phyloP scores from a whole-genome alignment of 2,329 filamentous ascomycete species.

The Arthrobotrys iridis region DNA sequence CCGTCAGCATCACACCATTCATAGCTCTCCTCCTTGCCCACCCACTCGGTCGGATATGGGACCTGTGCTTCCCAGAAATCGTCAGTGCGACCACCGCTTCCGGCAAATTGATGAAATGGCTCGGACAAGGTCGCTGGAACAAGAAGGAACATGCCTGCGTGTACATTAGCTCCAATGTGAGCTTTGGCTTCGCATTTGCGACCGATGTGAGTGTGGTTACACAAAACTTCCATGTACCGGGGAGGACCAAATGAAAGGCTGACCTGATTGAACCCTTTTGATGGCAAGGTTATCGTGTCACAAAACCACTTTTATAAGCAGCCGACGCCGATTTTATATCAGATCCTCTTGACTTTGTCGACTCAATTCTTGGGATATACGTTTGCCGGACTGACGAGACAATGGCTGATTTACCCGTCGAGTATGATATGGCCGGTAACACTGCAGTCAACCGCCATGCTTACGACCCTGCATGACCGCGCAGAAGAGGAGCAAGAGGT shows the following conservation, averaged over 20 bases:
- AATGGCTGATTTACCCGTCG: slow-evolving; percentile 83
- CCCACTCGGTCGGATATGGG: slow-evolving; percentile 83
- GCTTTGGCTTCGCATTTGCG: slow-evolving; percentile 87
- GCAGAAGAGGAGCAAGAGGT: slow-evolving; percentile 76
- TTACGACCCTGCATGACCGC: slow-evolving; percentile 77
- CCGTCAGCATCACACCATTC: slow-evolving; percentile 86
- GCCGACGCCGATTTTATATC: slow-evolving; percentile 78
- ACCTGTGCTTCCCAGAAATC: slow-evolving; percentile 68
- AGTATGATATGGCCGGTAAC: slow-evolving; percentile 94
- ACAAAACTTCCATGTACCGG: background rate
- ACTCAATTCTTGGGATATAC: slow-evolving; percentile 88
- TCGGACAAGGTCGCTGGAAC: slow-evolving; percentile 83
- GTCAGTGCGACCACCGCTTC: slow-evolving; percentile 53
- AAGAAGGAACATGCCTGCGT: slow-evolving; percentile 89
- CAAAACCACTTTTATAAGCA: slow-evolving; percentile 91
- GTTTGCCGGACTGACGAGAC: slow-evolving; percentile 81
- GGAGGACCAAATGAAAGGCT: background rate
- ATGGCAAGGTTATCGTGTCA: slow-evolving; percentile 76
- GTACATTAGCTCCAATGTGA: slow-evolving; percentile 89
- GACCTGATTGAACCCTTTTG: slow-evolving; percentile 5
- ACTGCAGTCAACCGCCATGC: slow-evolving; percentile 88
- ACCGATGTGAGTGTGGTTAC: slow-evolving; percentile 70
- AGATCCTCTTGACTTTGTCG: slow-evolving; percentile 82
- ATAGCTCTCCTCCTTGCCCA: slow-evolving; percentile 87
- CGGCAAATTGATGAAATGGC: slow-evolving; percentile 72